Percentiles rank a stretch among this genome's conserved stretches.
These are phyloP conservation scores for Saccharomyces hybrid DNA, from an alignment of 1,139 yeast species.

Conservation along the genomic window DNA sequence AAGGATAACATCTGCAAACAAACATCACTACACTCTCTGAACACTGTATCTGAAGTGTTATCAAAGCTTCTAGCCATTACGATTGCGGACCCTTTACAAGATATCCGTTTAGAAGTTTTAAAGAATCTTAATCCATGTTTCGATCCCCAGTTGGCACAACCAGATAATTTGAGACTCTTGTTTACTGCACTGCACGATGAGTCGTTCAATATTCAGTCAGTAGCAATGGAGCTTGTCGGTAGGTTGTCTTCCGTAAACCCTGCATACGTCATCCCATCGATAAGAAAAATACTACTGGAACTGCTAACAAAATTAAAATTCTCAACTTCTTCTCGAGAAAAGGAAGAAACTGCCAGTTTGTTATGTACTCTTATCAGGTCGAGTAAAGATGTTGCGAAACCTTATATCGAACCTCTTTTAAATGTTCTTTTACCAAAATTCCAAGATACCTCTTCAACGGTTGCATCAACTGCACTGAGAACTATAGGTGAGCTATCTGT, in stretches of 20 bases:
- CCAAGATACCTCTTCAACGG: conserved; percentile 64
- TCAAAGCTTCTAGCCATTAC: conserved; percentile 75
- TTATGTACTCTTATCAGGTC: conserved; percentile 68
- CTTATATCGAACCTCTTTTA: conserved; percentile 84
- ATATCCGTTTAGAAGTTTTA: conserved; percentile 74
- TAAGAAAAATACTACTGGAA: conserved; percentile 80
- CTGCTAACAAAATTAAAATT: conserved; percentile 77
- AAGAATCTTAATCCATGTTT: conserved; percentile 65
- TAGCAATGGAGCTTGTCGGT: conserved; percentile 75
- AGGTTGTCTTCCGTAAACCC: conserved; percentile 83
- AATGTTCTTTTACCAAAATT: conserved; percentile 77
- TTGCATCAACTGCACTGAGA: conserved; percentile 75
- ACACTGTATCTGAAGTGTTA: conserved; percentile 78
- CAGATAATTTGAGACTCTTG: conserved; percentile 75
- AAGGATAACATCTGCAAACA: conserved; percentile 82
- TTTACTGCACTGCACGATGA: conserved; percentile 93
- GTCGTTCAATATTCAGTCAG: conserved; percentile 70
- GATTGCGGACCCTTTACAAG: conserved; percentile 87
- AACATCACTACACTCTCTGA: conserved; percentile 74
- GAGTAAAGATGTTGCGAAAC: conserved; percentile 74
- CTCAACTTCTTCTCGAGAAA: conserved; percentile 66
- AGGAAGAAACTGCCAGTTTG: conserved; percentile 80
- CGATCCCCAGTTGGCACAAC: conserved; percentile 91
- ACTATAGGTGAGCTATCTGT: conserved; percentile 86
- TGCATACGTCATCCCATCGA: conserved; percentile 89